Percentiles rank a stretch among this genome's conserved stretches.
Evolutionary conservation across 2,329 filamentous ascomycete species (phyloP).

Genomic region (Fusarium brevicatenulatum): DNA sequence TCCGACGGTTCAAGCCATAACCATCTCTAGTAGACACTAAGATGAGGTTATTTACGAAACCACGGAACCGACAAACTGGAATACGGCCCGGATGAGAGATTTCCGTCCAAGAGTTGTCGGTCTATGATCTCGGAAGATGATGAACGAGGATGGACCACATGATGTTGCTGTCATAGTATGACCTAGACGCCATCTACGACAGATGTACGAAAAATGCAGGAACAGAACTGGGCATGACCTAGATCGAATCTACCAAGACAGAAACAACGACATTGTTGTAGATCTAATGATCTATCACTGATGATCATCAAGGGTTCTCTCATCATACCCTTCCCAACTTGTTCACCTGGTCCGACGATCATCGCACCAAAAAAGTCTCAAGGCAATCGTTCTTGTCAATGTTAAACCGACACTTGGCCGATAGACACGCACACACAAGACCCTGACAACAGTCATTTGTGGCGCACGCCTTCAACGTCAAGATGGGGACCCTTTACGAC

Average conservation of each 20-base stretch:
- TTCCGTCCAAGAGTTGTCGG: background rate
- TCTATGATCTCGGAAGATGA: background rate
- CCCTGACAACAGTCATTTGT: constrained; percentile 17
- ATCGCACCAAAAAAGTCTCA: background rate
- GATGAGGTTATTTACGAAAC: background rate
- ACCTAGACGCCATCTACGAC: background rate
- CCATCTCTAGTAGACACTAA: constrained; percentile 3
- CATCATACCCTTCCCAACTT: background rate
- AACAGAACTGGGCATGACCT: background rate
- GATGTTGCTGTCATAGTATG: background rate
- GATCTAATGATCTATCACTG: constrained; percentile 9
- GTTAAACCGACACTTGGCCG: background rate
- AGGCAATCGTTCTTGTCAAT: background rate
- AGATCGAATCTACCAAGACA: background rate
- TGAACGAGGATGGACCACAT: background rate
- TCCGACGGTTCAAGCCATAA: background rate
- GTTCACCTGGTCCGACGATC: background rate
- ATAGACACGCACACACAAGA: background rate
- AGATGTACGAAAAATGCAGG: background rate
- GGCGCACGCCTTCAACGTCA: constrained; percentile 6
- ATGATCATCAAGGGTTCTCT: background rate
- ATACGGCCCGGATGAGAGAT: background rate
- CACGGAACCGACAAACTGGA: background rate
- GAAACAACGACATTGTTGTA: constrained; percentile 6
- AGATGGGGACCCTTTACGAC: background rate